Conservation (phyloP, 208 protist genomes). For the Eutreptiella sp. region DNA sequence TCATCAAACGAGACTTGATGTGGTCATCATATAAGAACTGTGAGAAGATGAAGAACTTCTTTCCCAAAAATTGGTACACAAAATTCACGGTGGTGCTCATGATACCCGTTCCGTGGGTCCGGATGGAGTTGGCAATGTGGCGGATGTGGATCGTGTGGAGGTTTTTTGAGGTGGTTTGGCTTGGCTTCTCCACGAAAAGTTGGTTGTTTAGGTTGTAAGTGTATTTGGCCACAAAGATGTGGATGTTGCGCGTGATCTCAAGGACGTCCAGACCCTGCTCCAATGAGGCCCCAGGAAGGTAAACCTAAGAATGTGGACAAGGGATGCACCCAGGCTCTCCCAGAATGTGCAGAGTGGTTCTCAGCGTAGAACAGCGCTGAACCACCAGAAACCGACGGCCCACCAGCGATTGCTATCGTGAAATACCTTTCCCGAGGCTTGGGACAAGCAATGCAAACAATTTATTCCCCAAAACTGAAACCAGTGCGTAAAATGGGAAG, state of each 20-base stretch:
- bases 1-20: conserved; percentile 76
- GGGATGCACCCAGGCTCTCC: no score
- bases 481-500: no score
- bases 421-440: no score
- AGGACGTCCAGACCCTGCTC: conserved; percentile 93
- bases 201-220: conserved; percentile 96
- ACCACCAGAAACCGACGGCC: no score
- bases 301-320: conserved; percentile 42
- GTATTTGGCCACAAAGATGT: conserved; percentile 90
- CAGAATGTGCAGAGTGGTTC: no score
- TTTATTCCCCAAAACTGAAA: no score
- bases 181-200: conserved; percentile 82
- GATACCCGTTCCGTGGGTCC: conserved; percentile 93
- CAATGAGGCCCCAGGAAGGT: conserved; percentile 81
- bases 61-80: conserved; percentile 86
- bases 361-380: no score
- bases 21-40: conserved; percentile 95
- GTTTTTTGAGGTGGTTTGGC: conserved; percentile 68
- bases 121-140: conserved; percentile 92
- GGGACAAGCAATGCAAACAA: no score
- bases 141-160: conserved; percentile 90
- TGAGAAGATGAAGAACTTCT: conserved; percentile 85
- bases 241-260: conserved; percentile 94
- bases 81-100: conserved; percentile 97
- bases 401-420: no score